A percentile compares a stretch with the other conserved stretches of the same genome.
These are phyloP conservation scores for Heliamphora exappendiculata DNA, from an alignment of 148 eudicot species.

Conservation along the genomic window DNA sequence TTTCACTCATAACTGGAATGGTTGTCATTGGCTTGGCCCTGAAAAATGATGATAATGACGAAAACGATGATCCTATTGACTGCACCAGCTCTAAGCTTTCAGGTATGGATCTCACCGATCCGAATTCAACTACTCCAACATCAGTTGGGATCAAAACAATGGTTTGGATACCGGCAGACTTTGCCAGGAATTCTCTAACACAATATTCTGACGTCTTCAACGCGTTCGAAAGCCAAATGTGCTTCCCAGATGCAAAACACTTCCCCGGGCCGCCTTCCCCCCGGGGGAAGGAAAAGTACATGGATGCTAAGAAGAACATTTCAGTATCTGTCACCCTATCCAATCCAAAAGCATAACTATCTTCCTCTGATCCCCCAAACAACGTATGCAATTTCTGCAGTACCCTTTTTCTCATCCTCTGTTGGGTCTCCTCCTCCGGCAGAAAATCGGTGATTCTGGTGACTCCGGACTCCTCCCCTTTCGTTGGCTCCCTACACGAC, in stretches of 20 bases:
- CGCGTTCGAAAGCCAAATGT: constrained; percentile 52
- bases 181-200: constrained; percentile 61
- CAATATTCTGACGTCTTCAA: constrained; percentile 57
- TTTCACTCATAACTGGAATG: constrained; percentile 22
- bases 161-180: constrained; percentile 72
- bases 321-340: constrained; percentile 83
- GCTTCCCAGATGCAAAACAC: constrained; percentile 58
- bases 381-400: constrained; percentile 62
- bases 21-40: constrained; percentile 23
- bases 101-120: constrained; percentile 53
- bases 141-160: constrained; percentile 76
- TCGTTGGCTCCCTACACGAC: constrained; percentile 79
- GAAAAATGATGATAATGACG: constrained; percentile 18
- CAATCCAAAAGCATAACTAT: constrained; percentile 58
- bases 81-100: constrained; percentile 48
- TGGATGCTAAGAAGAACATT: constrained; percentile 82
- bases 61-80: constrained; percentile 42
- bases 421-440: constrained; percentile 64
- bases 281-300: constrained; percentile 74
- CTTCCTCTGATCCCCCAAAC: constrained; percentile 79
- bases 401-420: constrained; percentile 71
- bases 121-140: constrained; percentile 75
- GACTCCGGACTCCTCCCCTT: constrained; percentile 55
- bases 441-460: constrained; percentile 31
- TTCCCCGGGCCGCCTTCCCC: constrained; percentile 75